phyloP scores from a whole-genome alignment of 2,329 filamentous ascomycete species.

The Colletotrichum musae region DNA sequence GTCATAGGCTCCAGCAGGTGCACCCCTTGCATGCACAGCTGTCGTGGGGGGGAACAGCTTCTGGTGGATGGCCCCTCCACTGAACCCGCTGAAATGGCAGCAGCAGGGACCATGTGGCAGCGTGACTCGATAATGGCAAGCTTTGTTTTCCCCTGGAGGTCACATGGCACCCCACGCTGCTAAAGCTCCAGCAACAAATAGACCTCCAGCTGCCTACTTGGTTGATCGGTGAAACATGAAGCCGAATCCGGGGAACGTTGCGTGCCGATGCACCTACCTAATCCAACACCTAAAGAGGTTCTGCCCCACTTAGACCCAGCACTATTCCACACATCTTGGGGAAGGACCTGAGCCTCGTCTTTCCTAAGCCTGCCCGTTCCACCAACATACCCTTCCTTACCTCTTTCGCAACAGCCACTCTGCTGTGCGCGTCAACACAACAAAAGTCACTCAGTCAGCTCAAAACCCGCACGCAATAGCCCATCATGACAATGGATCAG shows the following conservation, averaged over 20 bases:
- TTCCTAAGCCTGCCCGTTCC: conserved; percentile 15
- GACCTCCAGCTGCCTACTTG: too few relatives aligned
- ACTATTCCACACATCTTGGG: conserved; percentile 34
- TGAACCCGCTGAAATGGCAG: conserved; percentile 36
- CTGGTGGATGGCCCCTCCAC: conserved; percentile 34
- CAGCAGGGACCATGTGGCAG: conserved; percentile 40
- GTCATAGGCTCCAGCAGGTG: conserved; percentile 37
- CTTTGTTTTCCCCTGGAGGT: conserved; percentile 32
- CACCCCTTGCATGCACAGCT: conserved; percentile 35
- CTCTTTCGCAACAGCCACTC: background rate
- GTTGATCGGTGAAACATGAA: conserved; percentile 22
- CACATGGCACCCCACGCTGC: conserved; percentile 38
- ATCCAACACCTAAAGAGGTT: conserved; percentile 10
- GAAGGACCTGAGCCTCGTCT: conserved; percentile 25
- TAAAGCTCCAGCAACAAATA: background rate
- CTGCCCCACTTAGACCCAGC: conserved; percentile 35
- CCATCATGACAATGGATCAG: conserved; percentile 72
- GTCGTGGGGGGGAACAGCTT: conserved; percentile 27
- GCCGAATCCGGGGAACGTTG: conserved; percentile 21
- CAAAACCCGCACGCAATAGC: background rate
- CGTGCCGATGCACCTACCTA: background rate
- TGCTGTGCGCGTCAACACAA: conserved; percentile 12
- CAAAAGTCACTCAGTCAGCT: background rate
- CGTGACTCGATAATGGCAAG: conserved; percentile 38
- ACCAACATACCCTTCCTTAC: background rate